Conservation (phyloP, 2,329 filamentous ascomycete species). For the Talaromyces piceae region DNA sequence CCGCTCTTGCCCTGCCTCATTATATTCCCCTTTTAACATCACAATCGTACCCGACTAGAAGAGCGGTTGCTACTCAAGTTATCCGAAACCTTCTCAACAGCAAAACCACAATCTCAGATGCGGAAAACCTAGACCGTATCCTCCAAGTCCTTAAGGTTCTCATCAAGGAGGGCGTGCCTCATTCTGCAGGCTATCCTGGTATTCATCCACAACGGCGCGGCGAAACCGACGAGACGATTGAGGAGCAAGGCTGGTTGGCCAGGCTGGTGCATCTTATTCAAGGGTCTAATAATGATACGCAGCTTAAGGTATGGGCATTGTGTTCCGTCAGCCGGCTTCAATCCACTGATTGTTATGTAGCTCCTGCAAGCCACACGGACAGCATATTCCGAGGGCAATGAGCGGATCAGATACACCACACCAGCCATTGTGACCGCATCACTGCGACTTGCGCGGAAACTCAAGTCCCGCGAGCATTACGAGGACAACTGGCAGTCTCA, state of each 20-base stretch:
- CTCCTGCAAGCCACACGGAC: constrained; percentile 82
- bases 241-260: constrained; percentile 96
- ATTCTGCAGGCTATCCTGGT: constrained; percentile 75
- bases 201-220: constrained; percentile 65
- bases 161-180: constrained; percentile 84
- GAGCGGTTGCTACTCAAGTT: constrained; percentile 85
- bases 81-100: constrained; percentile 75
- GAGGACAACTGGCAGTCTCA: constrained; percentile 67
- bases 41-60: constrained; percentile 85
- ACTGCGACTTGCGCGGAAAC: constrained; percentile 78
- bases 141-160: constrained; percentile 82
- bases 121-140: constrained; percentile 77
- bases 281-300: constrained; percentile 79
- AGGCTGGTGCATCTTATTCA: constrained; percentile 83
- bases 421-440: constrained; percentile 85
- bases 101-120: constrained; percentile 68
- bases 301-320: constrained; percentile 58
- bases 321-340: background rate
- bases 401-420: constrained; percentile 91
- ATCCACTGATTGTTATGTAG: constrained; percentile 24
- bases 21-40: constrained; percentile 85
- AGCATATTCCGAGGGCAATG: constrained; percentile 83
- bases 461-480: constrained; percentile 85
- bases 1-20: constrained; percentile 84
- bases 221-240: constrained; percentile 95